Base-by-base conservation (phyloP, 768 basidiomycete genomes). In the Boletus subparvulus region DNA sequence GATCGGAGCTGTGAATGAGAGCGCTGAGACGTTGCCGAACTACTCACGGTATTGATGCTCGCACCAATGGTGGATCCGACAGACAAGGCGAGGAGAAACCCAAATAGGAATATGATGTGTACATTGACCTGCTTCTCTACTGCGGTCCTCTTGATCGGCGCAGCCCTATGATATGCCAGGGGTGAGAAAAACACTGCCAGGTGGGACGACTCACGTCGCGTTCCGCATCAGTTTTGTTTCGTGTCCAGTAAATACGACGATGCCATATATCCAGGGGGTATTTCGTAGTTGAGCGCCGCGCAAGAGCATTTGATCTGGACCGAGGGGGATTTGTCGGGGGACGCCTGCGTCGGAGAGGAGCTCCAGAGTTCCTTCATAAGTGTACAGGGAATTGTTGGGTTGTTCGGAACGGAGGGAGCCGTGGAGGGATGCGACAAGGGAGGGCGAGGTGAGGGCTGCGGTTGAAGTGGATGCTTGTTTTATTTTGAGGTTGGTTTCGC, bases 151-250 rank as follows among this genome's bases (percentile, higher is more conserved):
- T 98, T 99, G 75, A 98, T 93, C 12, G 97, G 97, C 8, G 97
- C 90, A 41, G 94, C 93, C 28, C 94, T 96, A 17, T 28, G 4
- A 14, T 6, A 24, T 1, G 7, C 1, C 13, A 36, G 21, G 12
- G 24, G 16, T 41, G 19, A 46, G 13, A 6, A 41, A 8, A 24
- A 21, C 24, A 39, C 7, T 4, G 5, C 3, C 33, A 17, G 14
- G 26, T 1, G 4, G 16, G 17, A n/a, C 43, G 0, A 78, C 92
- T 76, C 67, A 94, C 94, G 95, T 98, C 42, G 97, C 96, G 66
- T 98, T 98, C 56, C 92, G 83, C 94, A 98, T 95, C 37, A 99
- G 74, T 73, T 99, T 99, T 19, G 97, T 98, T 77, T 99, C 95
- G 67, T 98, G 97, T 0, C 97, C 97, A 0, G 94, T 96, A 64